phyloP scores from a whole-genome alignment of 306 rosid species.

The Elaeagnus macrophylla region DNA sequence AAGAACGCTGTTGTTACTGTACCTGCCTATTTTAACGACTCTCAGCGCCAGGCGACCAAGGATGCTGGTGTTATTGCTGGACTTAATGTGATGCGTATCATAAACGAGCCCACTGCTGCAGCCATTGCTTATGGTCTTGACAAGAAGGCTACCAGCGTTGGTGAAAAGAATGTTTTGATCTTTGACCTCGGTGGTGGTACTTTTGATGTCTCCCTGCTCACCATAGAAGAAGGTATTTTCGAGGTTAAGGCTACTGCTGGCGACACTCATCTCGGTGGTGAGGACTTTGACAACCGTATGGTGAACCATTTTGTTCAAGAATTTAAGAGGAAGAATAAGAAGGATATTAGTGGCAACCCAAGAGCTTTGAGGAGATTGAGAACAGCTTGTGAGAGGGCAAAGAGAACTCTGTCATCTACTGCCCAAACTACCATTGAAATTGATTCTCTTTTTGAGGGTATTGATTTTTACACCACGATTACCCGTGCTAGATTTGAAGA shows the following conservation, averaged over 20 bases:
- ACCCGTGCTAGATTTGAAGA: conserved; percentile 75
- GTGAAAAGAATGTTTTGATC: conserved; percentile 18
- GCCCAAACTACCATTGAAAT: conserved; percentile 73
- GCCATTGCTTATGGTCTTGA: conserved; percentile 20
- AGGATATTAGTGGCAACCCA: conserved; percentile 59
- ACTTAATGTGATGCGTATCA: conserved; percentile 9
- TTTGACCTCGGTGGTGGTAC: conserved; percentile 15
- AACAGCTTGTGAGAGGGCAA: conserved; percentile 66
- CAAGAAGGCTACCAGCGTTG: conserved; percentile 19
- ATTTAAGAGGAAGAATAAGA: conserved; percentile 66
- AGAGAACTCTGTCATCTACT: conserved; percentile 71
- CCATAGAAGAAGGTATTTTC: conserved; percentile 66
- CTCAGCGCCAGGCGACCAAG: conserved; percentile 18
- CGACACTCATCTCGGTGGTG: conserved; percentile 83
- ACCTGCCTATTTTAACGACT: conserved; percentile 45
- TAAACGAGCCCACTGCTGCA: conserved; percentile 16
- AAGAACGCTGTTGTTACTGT: conserved; percentile 82
- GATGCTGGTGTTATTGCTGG: conserved; percentile 16
- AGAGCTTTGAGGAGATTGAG: conserved; percentile 71
- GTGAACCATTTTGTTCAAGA: conserved; percentile 77
- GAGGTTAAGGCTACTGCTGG: conserved; percentile 76
- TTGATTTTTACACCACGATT: conserved; percentile 57
- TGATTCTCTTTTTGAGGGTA: conserved; percentile 62
- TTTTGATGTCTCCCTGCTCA: conserved; percentile 52
- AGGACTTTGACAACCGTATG: conserved; percentile 67